Conservation (phyloP, 2,329 filamentous ascomycete species). For the Aspergillus pseudoglaucus region DNA sequence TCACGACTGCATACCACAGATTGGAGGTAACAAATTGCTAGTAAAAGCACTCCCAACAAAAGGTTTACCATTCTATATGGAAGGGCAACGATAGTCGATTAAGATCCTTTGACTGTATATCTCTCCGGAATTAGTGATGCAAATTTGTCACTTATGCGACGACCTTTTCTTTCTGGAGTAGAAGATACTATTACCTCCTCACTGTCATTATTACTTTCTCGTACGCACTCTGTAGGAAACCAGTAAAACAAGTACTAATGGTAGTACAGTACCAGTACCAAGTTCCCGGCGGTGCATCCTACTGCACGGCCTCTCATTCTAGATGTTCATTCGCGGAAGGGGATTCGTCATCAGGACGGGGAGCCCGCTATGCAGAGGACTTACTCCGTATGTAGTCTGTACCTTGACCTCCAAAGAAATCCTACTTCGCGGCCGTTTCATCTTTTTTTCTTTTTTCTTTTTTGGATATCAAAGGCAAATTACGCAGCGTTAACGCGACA, state of each 20-base stretch:
- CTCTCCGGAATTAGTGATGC: not conserved
- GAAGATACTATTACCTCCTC: too few relatives aligned
- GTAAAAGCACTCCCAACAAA: not conserved
- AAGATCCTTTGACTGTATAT: not conserved
- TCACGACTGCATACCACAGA: not conserved
- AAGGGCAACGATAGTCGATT: not conserved
- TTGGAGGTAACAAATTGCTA: not conserved
- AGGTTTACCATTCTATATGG: not conserved
- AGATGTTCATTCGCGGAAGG: conserved; percentile 19
- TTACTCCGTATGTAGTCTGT: not conserved
- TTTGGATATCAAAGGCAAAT: not conserved
- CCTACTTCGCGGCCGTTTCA: not conserved
- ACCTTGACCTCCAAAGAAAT: not conserved
- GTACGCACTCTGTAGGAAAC: too few relatives aligned
- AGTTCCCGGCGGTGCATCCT: not conserved
- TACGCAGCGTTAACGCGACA: not conserved
- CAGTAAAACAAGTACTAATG: too few relatives aligned
- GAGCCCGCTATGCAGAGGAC: not conserved
- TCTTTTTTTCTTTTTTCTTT: not conserved
- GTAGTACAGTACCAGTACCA: too few relatives aligned
- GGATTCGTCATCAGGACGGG: conserved; percentile 25
- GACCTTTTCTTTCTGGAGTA: too few relatives aligned
- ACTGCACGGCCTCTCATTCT: conserved; percentile 14
- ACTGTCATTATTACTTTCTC: too few relatives aligned
- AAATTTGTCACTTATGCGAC: too few relatives aligned